Conservation (phyloP, 2,329 filamentous ascomycete species). For the Colletotrichum camelliae region DNA sequence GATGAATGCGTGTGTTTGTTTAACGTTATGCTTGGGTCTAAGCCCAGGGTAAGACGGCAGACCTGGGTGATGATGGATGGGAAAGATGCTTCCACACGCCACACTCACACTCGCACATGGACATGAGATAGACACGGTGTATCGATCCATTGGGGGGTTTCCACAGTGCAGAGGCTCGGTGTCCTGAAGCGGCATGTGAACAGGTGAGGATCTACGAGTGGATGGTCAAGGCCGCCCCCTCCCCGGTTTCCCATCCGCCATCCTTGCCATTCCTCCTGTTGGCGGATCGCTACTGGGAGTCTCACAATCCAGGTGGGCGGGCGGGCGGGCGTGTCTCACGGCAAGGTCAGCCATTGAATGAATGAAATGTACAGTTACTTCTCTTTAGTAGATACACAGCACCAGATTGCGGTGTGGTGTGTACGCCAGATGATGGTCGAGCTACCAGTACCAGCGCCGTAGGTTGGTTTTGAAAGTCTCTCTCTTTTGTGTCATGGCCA, state of each 20-base stretch:
- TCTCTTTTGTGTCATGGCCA: not conserved
- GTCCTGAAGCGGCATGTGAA: not conserved
- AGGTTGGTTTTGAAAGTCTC: not conserved
- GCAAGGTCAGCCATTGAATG: not conserved
- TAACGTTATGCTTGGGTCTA: not conserved
- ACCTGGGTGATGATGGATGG: not conserved
- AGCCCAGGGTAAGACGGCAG: not conserved
- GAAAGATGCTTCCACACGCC: not conserved
- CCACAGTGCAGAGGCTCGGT: not conserved
- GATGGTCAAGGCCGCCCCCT: not conserved
- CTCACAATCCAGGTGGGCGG: not conserved
- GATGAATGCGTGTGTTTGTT: not conserved
- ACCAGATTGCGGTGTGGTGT: not conserved
- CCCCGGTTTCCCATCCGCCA: not conserved
- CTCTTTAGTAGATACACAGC: not conserved
- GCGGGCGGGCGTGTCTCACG: not conserved
- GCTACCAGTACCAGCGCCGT: not conserved
- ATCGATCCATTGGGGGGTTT: not conserved
- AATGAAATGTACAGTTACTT: not conserved
- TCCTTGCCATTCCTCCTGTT: not conserved
- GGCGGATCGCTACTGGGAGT: not conserved
- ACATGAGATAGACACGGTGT: not conserved
- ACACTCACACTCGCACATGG: not conserved
- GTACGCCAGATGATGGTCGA: not conserved
- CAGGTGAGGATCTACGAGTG: slow-evolving; percentile 5